Conservation (phyloP, 371 early-diverging fungal species). For the Mucor piriformis region DNA sequence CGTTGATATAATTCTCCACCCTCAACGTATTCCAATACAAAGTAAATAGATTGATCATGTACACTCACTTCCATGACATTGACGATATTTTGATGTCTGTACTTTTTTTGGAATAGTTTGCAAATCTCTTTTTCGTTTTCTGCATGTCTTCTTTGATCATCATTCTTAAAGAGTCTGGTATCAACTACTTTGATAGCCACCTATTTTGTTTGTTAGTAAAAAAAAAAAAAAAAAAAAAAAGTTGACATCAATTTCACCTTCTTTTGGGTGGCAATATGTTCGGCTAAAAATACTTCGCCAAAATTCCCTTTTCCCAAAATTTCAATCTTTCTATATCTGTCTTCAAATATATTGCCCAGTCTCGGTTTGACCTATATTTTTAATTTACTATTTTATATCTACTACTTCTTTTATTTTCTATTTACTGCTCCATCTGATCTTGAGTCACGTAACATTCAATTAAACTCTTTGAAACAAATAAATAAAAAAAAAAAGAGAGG, state of each 20-base stretch:
- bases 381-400: slow-evolving; percentile 4
- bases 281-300: slow-evolving; percentile 89
- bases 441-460: neutral
- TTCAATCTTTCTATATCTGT: slow-evolving; percentile 14
- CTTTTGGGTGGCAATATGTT: slow-evolving; percentile 55
- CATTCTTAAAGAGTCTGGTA: slow-evolving; percentile 93
- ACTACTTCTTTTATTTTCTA: neutral
- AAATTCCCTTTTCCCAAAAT: slow-evolving; percentile 91
- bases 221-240: slow-evolving; percentile 47
- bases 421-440: neutral
- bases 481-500: neutral
- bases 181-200: slow-evolving; percentile 77
- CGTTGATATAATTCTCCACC: slow-evolving; percentile 97
- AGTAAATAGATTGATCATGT: slow-evolving; percentile 68
- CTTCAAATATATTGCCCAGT: slow-evolving; percentile 19
- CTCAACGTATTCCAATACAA: slow-evolving; percentile 96
- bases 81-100: slow-evolving; percentile 57
- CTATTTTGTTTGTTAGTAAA: slow-evolving; percentile 38
- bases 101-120: slow-evolving; percentile 47
- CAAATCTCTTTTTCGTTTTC: slow-evolving; percentile 55
- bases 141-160: slow-evolving; percentile 93
- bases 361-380: slow-evolving; percentile 5
- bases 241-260: slow-evolving; percentile 60
- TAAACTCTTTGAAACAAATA: neutral
- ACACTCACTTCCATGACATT: slow-evolving; percentile 90